Conservation (phyloP, 805 yeast genomes). For the Nakazawaea wickerhamii region DNA sequence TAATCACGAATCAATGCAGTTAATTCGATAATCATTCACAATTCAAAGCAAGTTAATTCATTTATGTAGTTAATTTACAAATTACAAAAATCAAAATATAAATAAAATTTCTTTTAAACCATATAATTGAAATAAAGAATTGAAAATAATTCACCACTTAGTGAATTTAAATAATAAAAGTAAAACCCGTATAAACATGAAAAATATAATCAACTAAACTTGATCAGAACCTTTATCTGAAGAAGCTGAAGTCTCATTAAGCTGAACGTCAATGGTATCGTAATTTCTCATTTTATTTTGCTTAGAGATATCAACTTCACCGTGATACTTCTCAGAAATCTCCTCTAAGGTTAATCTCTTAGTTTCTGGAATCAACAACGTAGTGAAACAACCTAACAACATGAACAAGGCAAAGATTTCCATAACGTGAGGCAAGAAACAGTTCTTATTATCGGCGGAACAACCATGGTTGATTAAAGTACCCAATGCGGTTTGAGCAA, state of each 20-base stretch:
- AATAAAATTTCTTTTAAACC: too few species aligned
- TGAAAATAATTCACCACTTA: too few species aligned
- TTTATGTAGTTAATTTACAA: too few species aligned
- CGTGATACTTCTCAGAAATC: slow-evolving; percentile 75
- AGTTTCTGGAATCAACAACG: slow-evolving; percentile 81
- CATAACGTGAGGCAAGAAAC: slow-evolving; percentile 91
- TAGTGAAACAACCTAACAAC: slow-evolving; percentile 66
- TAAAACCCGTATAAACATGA: not conserved
- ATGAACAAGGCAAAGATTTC: slow-evolving; percentile 89
- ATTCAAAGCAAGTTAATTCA: too few species aligned
- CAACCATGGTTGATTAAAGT: slow-evolving; percentile 78
- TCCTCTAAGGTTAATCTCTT: slow-evolving; percentile 88
- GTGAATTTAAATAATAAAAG: not conserved
- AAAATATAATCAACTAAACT: not conserved
- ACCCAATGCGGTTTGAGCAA: slow-evolving; percentile 86
- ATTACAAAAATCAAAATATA: too few species aligned
- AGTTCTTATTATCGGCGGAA: slow-evolving; percentile 51
- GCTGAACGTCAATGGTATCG: slow-evolving; percentile 5
- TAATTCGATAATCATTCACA: too few species aligned
- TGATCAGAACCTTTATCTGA: slow-evolving; percentile 10
- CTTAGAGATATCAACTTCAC: slow-evolving; percentile 57
- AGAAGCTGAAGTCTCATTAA: slow-evolving; percentile 3
- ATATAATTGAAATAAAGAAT: too few species aligned
- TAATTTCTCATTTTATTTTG: slow-evolving; percentile 12
- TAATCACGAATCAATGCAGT: too few species aligned